Conservation (phyloP, 1,284 basidiomycete genomes). For the Anthracocystis walkeri region DNA sequence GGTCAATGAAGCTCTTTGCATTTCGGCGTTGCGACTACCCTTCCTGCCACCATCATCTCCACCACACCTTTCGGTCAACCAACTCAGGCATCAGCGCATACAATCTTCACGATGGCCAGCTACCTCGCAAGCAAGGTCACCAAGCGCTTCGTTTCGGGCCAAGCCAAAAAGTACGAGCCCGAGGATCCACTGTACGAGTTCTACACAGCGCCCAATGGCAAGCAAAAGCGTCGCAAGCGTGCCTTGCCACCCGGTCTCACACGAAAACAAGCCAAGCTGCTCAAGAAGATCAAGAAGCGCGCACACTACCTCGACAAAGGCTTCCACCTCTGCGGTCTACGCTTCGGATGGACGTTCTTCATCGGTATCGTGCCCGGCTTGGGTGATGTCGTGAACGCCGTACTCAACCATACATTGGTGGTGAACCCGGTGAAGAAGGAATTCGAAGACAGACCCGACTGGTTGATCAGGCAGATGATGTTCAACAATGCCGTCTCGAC, state of each 20-base stretch:
- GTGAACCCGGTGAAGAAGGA: conserved; percentile 79
- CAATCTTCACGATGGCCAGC: conserved; percentile 39
- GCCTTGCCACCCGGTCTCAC: conserved; percentile 82
- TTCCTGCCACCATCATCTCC: background rate
- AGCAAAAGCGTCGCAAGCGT: conserved; percentile 77
- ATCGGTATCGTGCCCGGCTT: conserved; percentile 79
- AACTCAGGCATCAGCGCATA: background rate
- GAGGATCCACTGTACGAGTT: conserved; percentile 83
- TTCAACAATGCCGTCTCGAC: conserved; percentile 82
- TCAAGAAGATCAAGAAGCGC: conserved; percentile 72
- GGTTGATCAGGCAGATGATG: conserved; percentile 73
- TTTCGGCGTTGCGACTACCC: background rate
- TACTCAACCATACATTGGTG: conserved; percentile 82
- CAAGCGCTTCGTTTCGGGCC: conserved; percentile 43
- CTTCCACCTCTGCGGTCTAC: conserved; percentile 83
- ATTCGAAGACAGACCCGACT: conserved; percentile 73
- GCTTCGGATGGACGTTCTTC: conserved; percentile 80
- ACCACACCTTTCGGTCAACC: background rate
- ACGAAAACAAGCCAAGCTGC: conserved; percentile 79
- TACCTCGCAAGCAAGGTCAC: conserved; percentile 56
- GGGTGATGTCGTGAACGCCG: conserved; percentile 77
- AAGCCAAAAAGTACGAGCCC: conserved; percentile 61
- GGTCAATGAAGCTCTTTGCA: background rate
- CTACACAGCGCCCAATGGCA: conserved; percentile 78
- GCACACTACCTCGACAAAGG: conserved; percentile 94